These are phyloP conservation scores for Xylariaceae sp. DNA, from an alignment of 2,329 filamentous ascomycete genomes.

Conservation along the genomic window DNA sequence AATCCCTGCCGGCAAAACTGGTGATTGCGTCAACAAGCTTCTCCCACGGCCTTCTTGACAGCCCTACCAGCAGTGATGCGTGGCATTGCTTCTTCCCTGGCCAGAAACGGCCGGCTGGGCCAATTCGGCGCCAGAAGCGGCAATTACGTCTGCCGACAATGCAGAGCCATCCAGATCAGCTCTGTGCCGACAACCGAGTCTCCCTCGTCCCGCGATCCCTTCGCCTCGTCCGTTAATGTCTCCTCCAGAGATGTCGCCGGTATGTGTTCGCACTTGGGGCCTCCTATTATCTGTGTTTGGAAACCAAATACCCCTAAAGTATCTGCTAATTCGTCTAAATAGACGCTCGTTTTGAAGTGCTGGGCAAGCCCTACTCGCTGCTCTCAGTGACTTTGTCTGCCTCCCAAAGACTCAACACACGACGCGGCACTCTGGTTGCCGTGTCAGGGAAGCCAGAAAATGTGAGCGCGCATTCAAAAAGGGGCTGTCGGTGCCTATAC, in stretches of 20 bases:
- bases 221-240: constrained; percentile 44
- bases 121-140: constrained; percentile 22
- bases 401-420: constrained; percentile 88
- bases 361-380: constrained; percentile 87
- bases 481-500: not conserved
- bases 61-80: constrained; percentile 25
- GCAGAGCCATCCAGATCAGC: constrained; percentile 59
- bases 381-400: constrained; percentile 89
- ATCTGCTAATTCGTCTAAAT: not conserved
- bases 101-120: constrained; percentile 23
- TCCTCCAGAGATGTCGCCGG: constrained; percentile 46
- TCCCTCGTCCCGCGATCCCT: constrained; percentile 47
- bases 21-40: constrained; percentile 16
- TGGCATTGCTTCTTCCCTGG: constrained; percentile 25
- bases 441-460: constrained; percentile 88
- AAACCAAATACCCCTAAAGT: not conserved
- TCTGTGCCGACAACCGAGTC: constrained; percentile 54
- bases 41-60: not conserved
- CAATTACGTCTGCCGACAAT: constrained; percentile 48
- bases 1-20: not conserved
- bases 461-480: constrained; percentile 44
- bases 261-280: constrained; percentile 28
- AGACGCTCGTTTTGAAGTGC: constrained; percentile 94
- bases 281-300: not conserved
- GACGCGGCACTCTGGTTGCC: constrained; percentile 83